These are phyloP conservation scores for Vaccinium corymbosum DNA, from an alignment of 148 eudicot genomes.

Conservation along the genomic window DNA sequence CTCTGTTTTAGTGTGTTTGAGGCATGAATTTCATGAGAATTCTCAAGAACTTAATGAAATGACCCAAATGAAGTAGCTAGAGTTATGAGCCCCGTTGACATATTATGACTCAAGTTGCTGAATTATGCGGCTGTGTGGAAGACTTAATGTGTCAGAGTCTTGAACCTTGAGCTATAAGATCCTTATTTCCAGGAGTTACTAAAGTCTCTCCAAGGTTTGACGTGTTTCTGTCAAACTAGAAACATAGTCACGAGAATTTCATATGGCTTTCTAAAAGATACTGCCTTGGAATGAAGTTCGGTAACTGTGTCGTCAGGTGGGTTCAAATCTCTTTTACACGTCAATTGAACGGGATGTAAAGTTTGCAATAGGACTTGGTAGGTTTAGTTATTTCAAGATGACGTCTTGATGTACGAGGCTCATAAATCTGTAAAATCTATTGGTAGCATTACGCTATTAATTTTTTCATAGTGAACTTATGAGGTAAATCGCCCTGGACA, in stretches of 20 bases:
- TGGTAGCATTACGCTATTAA: too few species aligned
- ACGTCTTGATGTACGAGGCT: too few species aligned
- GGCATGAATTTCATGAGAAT: not conserved
- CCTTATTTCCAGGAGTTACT: not conserved
- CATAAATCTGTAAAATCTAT: too few species aligned
- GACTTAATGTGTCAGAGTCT: not conserved
- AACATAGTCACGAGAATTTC: not conserved
- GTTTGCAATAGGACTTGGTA: too few species aligned
- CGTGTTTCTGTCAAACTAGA: not conserved
- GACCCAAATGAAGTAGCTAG: not conserved
- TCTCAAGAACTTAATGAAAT: not conserved
- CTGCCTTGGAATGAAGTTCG: not conserved
- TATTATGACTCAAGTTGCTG: not conserved
- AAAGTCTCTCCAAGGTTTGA: not conserved
- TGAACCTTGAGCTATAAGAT: not conserved
- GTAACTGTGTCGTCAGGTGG: not conserved
- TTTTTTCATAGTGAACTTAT: too few species aligned
- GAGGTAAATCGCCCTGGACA: too few species aligned
- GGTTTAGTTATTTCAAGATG: too few species aligned
- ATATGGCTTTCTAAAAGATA: not conserved
- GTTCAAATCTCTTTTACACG: not conserved
- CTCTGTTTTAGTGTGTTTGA: not conserved
- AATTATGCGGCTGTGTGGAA: not conserved
- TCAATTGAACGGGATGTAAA: not conserved
- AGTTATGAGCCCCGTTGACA: not conserved